phyloP scores from a whole-genome alignment of 2,329 filamentous ascomycete genomes.

The Penicillium concentricum region DNA sequence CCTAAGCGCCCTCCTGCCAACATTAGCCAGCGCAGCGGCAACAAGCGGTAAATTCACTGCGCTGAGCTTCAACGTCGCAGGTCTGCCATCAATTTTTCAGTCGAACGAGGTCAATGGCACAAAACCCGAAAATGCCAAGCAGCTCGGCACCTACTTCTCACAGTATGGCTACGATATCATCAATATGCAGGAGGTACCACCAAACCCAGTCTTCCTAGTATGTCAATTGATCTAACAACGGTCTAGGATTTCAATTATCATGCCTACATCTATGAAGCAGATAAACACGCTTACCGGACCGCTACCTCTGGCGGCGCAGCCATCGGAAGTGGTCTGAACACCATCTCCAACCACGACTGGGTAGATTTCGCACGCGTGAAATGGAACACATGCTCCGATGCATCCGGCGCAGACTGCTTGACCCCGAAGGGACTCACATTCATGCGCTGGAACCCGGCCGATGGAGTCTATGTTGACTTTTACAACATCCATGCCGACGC shows the following conservation, averaged over 20 bases:
- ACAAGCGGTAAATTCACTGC: slow-evolving; percentile 50
- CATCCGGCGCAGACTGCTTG: slow-evolving; percentile 59
- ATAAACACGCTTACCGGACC: slow-evolving; percentile 53
- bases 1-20: slow-evolving; percentile 1
- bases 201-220: neutral
- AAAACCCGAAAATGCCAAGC: slow-evolving; percentile 57
- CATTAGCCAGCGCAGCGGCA: slow-evolving; percentile 16
- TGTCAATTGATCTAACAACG: neutral
- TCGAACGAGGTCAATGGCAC: slow-evolving; percentile 62
- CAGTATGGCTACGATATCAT: slow-evolving; percentile 61
- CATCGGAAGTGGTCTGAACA: slow-evolving; percentile 65
- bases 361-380: slow-evolving; percentile 56
- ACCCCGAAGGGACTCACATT: slow-evolving; percentile 70
- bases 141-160: slow-evolving; percentile 58
- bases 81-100: slow-evolving; percentile 55
- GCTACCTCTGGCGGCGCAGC: slow-evolving; percentile 64
- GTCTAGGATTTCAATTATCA: slow-evolving; percentile 65
- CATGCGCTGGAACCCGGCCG: slow-evolving; percentile 57
- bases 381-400: slow-evolving; percentile 55
- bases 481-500: slow-evolving; percentile 70
- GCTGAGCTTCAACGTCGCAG: slow-evolving; percentile 61
- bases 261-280: slow-evolving; percentile 60
- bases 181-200: slow-evolving; percentile 60
- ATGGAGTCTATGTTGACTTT: slow-evolving; percentile 58
- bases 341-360: slow-evolving; percentile 59